Conservation (phyloP, 768 basidiomycete species). For the Lactifluus pinguis region DNA sequence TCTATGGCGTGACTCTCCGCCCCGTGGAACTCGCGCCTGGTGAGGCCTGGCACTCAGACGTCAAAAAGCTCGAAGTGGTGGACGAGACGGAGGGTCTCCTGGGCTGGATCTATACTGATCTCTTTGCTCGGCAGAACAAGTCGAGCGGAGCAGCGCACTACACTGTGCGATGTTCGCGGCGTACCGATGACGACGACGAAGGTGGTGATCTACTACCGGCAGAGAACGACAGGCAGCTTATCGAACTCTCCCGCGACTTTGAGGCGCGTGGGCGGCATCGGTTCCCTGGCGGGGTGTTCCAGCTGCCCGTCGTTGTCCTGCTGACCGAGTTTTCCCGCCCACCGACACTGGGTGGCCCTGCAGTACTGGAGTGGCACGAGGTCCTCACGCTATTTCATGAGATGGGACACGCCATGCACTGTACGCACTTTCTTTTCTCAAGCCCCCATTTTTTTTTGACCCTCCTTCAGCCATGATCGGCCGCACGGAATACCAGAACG, state of each 20-base stretch:
- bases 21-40: slow-evolving; percentile 59
- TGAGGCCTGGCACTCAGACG: slow-evolving; percentile 84
- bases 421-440: slow-evolving; percentile 42
- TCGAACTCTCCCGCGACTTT: slow-evolving; percentile 46
- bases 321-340: slow-evolving; percentile 79
- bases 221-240: slow-evolving; percentile 30
- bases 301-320: slow-evolving; percentile 87
- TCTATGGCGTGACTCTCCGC: slow-evolving; percentile 82
- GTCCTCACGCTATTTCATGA: slow-evolving; percentile 94
- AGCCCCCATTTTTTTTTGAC: background rate
- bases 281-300: slow-evolving; percentile 61
- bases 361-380: slow-evolving; percentile 84
- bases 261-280: slow-evolving; percentile 53
- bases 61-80: slow-evolving; percentile 87
- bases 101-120: slow-evolving; percentile 92
- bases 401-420: slow-evolving; percentile 99
- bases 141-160: slow-evolving; percentile 92
- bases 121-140: slow-evolving; percentile 80
- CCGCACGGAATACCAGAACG: slow-evolving; percentile 94
- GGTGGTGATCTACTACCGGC: slow-evolving; percentile 43
- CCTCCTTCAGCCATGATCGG: slow-evolving; percentile 85
- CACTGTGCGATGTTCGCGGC: slow-evolving; percentile 88
- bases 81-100: slow-evolving; percentile 82
- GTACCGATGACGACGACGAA: slow-evolving; percentile 87
- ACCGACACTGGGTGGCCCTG: slow-evolving; percentile 46